Evolutionary conservation across 169 alveolate species (phyloP).

Genomic region (Perkinsus chesapeaki): DNA sequence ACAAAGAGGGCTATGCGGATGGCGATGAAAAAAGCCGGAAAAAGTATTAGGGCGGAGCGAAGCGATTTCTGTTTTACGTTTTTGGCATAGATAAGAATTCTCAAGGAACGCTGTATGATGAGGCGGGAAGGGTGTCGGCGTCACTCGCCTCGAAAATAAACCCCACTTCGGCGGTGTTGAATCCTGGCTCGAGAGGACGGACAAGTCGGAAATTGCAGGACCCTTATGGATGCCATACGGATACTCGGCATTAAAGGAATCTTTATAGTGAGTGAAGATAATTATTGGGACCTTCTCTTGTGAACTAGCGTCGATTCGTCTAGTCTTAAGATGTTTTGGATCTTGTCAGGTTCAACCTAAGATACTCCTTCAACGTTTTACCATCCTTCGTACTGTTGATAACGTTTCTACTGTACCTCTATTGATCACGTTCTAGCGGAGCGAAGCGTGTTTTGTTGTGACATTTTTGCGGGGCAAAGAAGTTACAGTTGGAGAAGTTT

Average conservation of each 20-base stretch:
- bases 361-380: neutral
- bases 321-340: neutral
- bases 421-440: neutral
- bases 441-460: neutral
- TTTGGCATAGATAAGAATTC: neutral
- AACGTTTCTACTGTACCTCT: neutral
- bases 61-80: neutral
- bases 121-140: neutral
- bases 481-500: no score
- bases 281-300: neutral
- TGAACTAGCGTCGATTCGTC: neutral
- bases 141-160: neutral
- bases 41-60: slow-evolving; percentile 5
- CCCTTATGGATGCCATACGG: neutral
- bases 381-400: neutral
- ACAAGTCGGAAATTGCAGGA: neutral
- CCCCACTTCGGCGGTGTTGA: neutral
- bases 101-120: neutral
- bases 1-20: neutral
- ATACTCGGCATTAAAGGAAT: neutral
- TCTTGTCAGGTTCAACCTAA: neutral
- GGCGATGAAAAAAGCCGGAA: neutral
- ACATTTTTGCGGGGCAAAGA: no score
- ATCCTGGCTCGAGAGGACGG: neutral
- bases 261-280: neutral